Conservation (phyloP, 345 rosid species). For the Eucalyptus regnans region DNA sequence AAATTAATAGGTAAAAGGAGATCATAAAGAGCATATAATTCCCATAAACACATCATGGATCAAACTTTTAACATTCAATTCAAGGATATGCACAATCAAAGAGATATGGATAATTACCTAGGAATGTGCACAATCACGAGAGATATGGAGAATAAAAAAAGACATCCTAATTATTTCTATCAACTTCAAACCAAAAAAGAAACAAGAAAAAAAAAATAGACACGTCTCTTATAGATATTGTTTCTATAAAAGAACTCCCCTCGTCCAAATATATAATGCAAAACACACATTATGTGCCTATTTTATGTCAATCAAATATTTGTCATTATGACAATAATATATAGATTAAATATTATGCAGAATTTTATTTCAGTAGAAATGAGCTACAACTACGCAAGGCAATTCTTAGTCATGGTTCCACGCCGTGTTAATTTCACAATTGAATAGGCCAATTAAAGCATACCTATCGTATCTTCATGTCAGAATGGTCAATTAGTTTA, state of each 20-base stretch:
- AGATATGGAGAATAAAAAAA: background rate
- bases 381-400: background rate
- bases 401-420: background rate
- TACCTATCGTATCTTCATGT: background rate
- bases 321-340: background rate
- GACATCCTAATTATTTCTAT: background rate
- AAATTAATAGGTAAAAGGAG: background rate
- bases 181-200: background rate
- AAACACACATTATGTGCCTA: no score
- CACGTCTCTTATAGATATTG: background rate
- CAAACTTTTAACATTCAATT: background rate
- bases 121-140: background rate
- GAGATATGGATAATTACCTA: background rate
- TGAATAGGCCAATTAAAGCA: background rate
- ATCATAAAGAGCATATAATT: background rate
- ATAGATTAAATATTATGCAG: background rate
- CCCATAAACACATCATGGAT: background rate
- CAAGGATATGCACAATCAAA: background rate
- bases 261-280: no score
- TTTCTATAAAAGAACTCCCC: no score
- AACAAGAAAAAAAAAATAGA: background rate
- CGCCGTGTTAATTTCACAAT: background rate
- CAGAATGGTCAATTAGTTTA: no score
- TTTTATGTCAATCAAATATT: no score
- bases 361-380: background rate